Percentiles rank a stretch among this genome's conserved stretches.
Conservation (phyloP, 257 asterid species). For the Penstemon davidsonii region DNA sequence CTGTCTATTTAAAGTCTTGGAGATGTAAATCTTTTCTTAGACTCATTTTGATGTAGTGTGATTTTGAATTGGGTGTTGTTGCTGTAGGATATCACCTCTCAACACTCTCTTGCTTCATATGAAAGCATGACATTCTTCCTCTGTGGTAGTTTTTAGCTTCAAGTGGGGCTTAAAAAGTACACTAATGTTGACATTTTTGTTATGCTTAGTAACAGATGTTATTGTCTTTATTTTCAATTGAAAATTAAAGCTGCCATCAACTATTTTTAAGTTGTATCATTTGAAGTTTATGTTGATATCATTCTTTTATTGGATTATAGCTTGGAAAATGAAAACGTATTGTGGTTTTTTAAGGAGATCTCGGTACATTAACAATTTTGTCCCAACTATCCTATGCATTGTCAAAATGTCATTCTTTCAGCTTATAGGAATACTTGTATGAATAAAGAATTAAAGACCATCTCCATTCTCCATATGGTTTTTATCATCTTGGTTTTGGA, state of each 20-base stretch:
- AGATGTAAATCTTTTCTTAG: not conserved
- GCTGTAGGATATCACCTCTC: too few species aligned
- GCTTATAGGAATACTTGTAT: not conserved
- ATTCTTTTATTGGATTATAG: not conserved
- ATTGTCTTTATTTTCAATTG: not conserved
- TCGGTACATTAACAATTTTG: not conserved
- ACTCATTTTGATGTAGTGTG: not conserved
- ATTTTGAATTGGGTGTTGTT: not conserved
- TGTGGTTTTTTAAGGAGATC: not conserved
- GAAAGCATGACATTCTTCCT: not conserved
- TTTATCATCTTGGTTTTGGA: not conserved
- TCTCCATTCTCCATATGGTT: not conserved
- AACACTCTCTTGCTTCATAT: too few species aligned
- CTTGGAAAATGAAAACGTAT: not conserved
- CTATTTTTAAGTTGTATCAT: slow-evolving; percentile 6
- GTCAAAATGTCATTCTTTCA: slow-evolving; percentile 1
- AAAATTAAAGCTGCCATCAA: not conserved
- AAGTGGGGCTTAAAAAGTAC: not conserved
- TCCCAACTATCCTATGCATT: not conserved
- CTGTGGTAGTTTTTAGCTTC: not conserved
- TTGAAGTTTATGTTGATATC: not conserved
- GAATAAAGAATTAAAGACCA: not conserved
- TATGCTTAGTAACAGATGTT: not conserved
- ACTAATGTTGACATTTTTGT: not conserved
- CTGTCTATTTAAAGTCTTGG: not conserved